These are phyloP conservation scores for Microcyclospora tardicrescens DNA, from an alignment of 2,329 filamentous ascomycete species.

Conservation along the genomic window DNA sequence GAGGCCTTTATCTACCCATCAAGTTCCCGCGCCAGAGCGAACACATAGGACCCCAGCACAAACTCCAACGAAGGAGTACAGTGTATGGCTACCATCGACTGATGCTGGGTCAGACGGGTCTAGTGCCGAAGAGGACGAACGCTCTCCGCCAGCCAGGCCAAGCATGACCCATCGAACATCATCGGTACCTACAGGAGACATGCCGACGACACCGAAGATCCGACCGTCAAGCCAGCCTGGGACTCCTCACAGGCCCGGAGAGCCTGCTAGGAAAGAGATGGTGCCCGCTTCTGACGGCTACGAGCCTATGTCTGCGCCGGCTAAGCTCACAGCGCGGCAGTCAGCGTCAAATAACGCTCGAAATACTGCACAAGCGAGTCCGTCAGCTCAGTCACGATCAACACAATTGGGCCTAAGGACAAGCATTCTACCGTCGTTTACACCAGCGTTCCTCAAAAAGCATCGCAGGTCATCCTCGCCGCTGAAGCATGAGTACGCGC, in stretches of 20 bases:
- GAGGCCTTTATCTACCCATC: slow-evolving; percentile 7
- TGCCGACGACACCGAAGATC: slow-evolving; percentile 33
- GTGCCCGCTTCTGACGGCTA: slow-evolving; percentile 11
- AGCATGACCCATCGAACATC: slow-evolving; percentile 31
- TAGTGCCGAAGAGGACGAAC: slow-evolving; percentile 16
- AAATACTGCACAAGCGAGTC: slow-evolving; percentile 16
- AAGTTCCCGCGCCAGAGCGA: too few relatives aligned
- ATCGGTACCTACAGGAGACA: slow-evolving; percentile 34
- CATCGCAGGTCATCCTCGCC: slow-evolving; percentile 76
- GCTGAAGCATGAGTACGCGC: slow-evolving; percentile 91
- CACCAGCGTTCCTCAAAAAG: slow-evolving; percentile 26
- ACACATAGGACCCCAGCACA: slow-evolving; percentile 5
- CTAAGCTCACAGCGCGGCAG: slow-evolving; percentile 22
- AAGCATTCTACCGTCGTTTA: slow-evolving; percentile 20
- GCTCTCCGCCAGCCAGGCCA: slow-evolving; percentile 16
- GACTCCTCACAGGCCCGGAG: slow-evolving; percentile 13
- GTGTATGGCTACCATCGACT: slow-evolving; percentile 36
- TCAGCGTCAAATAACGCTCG: slow-evolving; percentile 6
- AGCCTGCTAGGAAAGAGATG: too few relatives aligned
- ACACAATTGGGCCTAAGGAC: slow-evolving; percentile 15
- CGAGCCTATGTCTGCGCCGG: slow-evolving; percentile 21
- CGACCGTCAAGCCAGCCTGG: slow-evolving; percentile 29
- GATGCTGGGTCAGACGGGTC: slow-evolving; percentile 22
- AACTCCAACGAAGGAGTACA: slow-evolving; percentile 27
- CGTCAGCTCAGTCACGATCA: slow-evolving; percentile 15